Base-by-base conservation (phyloP, 257 asterid genomes). In the Jaltomata sinuosa region DNA sequence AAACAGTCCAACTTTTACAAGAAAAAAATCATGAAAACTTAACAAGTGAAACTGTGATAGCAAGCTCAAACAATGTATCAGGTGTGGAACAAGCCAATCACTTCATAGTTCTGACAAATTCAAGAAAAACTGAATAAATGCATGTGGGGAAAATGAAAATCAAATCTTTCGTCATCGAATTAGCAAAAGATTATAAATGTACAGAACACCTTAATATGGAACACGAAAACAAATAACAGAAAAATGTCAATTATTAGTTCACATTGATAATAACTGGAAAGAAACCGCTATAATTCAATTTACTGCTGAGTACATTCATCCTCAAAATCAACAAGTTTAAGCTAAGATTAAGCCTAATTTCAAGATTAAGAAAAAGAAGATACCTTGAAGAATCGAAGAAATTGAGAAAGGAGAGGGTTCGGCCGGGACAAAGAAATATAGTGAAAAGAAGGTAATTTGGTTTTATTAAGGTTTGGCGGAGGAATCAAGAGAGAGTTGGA, bases 401-500 rank as follows among this genome's bases (percentile, higher is more conserved):
- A 74, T 74, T 74, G n/a, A 76, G 80, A 42, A 21, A 36, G 15
- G 2, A 21, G 54, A 38, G 14, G 14, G 8, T 42, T n/a, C 5
- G 67, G 38, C 21, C n/a, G n/a, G 16, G 4, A 74, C n/a, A 42
- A n/a, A 36, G 21, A 5, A 21, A 16, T 50, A 14, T 3, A 38
- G 4, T 55, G 1, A 7, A 69, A 2, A 11, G 3, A 36, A 18
- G 59, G n/a, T 5, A 16, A 69, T 69, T 68, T 6, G 27, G 78
- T 22, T 14, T 69, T 69, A 25, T 36, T 36, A 25, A 38, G 80
- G 67, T 50, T 49, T 11, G 69, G 89, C 89, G 87, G 87, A 87
- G 77, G 62, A 53, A 81, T 81, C 87, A 64, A 77, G 68, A 84
- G 85, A 50, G 67, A 36, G 76, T 87, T 52, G 89, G 54, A 87